Conservation (phyloP, 495 filamentous ascomycete species). For the Articulospora tetracladia region DNA sequence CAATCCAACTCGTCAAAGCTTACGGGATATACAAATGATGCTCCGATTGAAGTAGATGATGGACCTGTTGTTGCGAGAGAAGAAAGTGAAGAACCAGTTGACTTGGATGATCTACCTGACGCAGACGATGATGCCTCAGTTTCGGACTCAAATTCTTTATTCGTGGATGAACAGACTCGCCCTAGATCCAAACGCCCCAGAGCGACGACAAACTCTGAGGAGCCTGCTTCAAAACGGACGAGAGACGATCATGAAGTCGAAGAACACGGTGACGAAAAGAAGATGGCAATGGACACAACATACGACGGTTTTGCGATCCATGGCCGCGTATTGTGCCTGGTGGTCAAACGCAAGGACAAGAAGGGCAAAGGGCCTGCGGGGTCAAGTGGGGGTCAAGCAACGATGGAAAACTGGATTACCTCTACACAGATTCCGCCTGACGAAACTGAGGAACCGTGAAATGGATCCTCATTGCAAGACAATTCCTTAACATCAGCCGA, state of each 20-base stretch:
- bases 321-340: slow-evolving; percentile 82
- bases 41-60: slow-evolving; percentile 45
- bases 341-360: slow-evolving; percentile 70
- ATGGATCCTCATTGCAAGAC: neutral
- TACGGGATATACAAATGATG: slow-evolving; percentile 46
- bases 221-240: slow-evolving; percentile 43
- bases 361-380: slow-evolving; percentile 27
- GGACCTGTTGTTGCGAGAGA: slow-evolving; percentile 32
- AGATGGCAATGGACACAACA: slow-evolving; percentile 72
- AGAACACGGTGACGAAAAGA: slow-evolving; percentile 80
- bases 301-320: slow-evolving; percentile 97
- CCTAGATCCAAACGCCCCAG: slow-evolving; percentile 22
- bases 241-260: slow-evolving; percentile 28
- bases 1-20: slow-evolving; percentile 56
- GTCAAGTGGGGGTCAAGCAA: slow-evolving; percentile 56
- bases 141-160: slow-evolving; percentile 17
- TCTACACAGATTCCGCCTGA: slow-evolving; percentile 59
- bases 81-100: slow-evolving; percentile 34
- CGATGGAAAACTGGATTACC: slow-evolving; percentile 93
- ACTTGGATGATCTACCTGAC: slow-evolving; percentile 41
- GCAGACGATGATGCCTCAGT: slow-evolving; percentile 11
- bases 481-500: neutral
- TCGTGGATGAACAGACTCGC: slow-evolving; percentile 24
- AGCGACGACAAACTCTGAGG: slow-evolving; percentile 11
- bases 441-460: slow-evolving; percentile 11